Percentiles rank a stretch among this genome's conserved stretches.
phyloP scores from a whole-genome alignment of 257 asterid species.

The Catharanthus roseus region DNA sequence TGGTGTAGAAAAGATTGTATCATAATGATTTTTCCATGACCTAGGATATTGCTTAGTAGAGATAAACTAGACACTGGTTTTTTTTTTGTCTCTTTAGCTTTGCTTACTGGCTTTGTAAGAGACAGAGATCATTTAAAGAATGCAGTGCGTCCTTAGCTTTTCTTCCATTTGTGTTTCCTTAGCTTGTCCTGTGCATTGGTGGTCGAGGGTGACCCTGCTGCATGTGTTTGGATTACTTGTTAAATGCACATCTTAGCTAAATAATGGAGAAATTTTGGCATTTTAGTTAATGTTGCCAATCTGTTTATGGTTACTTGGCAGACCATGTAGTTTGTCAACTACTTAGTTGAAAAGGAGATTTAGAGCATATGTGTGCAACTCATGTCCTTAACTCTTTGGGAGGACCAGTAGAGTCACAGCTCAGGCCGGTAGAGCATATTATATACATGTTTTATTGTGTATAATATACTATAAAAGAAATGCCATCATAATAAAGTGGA shows the following conservation, averaged over 20 bases:
- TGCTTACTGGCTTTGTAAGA: background rate
- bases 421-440: no score
- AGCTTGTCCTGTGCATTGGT: background rate
- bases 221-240: background rate
- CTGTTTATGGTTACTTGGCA: background rate
- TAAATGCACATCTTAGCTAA: background rate
- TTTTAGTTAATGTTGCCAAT: background rate
- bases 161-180: background rate
- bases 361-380: constrained; percentile 19
- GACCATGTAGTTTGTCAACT: no score
- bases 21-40: background rate
- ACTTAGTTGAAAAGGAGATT: background rate
- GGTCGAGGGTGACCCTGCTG: background rate
- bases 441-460: no score
- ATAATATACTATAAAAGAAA: no score
- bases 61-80: background rate
- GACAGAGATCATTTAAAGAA: background rate
- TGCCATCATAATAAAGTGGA: no score
- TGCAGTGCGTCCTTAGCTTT: background rate
- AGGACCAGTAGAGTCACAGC: constrained; percentile 76
- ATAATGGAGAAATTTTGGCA: background rate
- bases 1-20: background rate
- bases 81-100: background rate
- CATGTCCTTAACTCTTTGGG: constrained; percentile 35
- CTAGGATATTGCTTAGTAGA: constrained; percentile 6